phyloP scores from a whole-genome alignment of 1,139 yeast species.

The Nematodospora anomalae region DNA sequence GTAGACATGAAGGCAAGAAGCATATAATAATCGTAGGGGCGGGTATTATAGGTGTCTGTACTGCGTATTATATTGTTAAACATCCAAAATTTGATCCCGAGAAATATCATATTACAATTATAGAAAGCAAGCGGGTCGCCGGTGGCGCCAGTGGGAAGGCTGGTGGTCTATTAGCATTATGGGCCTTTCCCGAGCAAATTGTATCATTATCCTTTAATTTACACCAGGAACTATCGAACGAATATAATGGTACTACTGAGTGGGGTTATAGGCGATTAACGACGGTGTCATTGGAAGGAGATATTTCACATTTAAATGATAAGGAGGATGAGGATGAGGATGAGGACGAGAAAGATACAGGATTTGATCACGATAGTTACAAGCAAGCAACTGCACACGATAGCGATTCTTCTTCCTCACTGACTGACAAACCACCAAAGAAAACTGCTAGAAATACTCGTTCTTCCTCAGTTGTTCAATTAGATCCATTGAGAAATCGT shows the following conservation, averaged over 20 bases:
- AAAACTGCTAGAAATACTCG: conserved; percentile 33
- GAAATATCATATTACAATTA: conserved; percentile 77
- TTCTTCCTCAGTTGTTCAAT: conserved; percentile 15
- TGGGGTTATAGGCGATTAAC: conserved; percentile 94
- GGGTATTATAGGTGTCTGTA: conserved; percentile 94
- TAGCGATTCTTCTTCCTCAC: conserved; percentile 24
- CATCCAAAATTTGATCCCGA: conserved; percentile 77
- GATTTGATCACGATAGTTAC: conserved; percentile 14
- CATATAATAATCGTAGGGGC: conserved; percentile 86
- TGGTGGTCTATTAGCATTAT: conserved; percentile 88
- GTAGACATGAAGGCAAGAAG: conserved; percentile 57
- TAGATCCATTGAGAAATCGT: conserved; percentile 19
- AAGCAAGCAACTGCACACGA: conserved; percentile 16
- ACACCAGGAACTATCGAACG: conserved; percentile 79
- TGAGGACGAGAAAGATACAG: conserved; percentile 8
- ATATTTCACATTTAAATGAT: conserved; percentile 43
- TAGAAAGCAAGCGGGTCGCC: conserved; percentile 90
- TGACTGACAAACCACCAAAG: conserved; percentile 33
- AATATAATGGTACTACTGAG: conserved; percentile 74
- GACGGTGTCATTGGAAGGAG: conserved; percentile 87
- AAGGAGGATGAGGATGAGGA: conserved; percentile 14
- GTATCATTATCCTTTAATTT: conserved; percentile 85
- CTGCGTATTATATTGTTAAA: conserved; percentile 82
- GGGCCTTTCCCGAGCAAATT: conserved; percentile 97
- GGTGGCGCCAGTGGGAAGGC: conserved; percentile 99